Conservation (phyloP, 768 basidiomycete genomes). For the Lactarius akahatsu region DNA sequence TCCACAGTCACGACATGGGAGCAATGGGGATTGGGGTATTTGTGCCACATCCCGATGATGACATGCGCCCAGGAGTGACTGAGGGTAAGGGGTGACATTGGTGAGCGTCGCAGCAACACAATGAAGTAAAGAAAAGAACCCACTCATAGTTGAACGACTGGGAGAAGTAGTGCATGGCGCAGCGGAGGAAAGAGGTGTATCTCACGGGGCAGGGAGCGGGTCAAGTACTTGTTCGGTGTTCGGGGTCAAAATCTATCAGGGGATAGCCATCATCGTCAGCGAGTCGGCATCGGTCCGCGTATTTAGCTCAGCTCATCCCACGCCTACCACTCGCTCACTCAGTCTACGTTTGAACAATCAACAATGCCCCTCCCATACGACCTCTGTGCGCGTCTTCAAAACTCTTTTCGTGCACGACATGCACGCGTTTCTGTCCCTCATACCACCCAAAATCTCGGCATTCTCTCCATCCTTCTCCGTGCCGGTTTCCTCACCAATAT, state of each 20-base stretch:
- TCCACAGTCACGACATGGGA: slow-evolving; percentile 86
- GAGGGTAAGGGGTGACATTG: slow-evolving; percentile 27
- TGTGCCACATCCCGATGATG: slow-evolving; percentile 90
- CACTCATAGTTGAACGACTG: slow-evolving; percentile 84
- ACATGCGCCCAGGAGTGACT: slow-evolving; percentile 93
- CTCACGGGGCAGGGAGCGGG: slow-evolving; percentile 8
- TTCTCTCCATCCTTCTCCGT: slow-evolving; percentile 89
- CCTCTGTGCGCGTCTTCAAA: slow-evolving; percentile 88
- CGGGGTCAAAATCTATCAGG: background rate
- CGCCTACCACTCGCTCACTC: background rate
- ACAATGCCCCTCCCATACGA: slow-evolving; percentile 68
- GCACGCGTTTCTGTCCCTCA: slow-evolving; percentile 74
- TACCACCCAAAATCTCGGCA: slow-evolving; percentile 85
- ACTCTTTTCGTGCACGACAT: slow-evolving; percentile 88
- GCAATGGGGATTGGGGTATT: slow-evolving; percentile 94
- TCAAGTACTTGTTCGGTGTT: background rate
- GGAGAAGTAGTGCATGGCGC: slow-evolving; percentile 79
- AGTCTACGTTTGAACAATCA: background rate
- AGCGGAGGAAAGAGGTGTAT: slow-evolving; percentile 3
- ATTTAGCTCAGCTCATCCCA: slow-evolving; percentile 3
- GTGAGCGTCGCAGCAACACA: slow-evolving; percentile 17
- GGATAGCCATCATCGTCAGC: slow-evolving; percentile 2
- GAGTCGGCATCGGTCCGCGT: background rate
- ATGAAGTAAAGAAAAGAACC: slow-evolving; percentile 35
- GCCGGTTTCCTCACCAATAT: slow-evolving; percentile 84